Conservation (phyloP, 2,329 filamentous ascomycete species). For the Hymenoscyphus fructigenus region DNA sequence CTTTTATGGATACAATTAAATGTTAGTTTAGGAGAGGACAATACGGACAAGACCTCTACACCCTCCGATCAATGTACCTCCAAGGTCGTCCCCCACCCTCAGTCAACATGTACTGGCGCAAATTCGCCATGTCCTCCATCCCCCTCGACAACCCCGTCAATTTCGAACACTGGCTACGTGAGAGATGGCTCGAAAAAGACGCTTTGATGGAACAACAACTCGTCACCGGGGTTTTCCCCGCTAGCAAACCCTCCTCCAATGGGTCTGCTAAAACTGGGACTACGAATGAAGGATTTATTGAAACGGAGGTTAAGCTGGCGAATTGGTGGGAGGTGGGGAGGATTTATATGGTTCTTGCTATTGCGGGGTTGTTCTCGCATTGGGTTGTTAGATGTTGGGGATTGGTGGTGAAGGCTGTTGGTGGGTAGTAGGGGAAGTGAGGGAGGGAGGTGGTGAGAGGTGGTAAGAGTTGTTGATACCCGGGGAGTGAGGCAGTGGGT, state of each 20-base stretch:
- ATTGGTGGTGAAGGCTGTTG: background rate
- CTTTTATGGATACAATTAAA: background rate
- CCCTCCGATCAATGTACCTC: conserved; percentile 81
- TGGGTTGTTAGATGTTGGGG: background rate
- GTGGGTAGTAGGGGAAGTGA: background rate
- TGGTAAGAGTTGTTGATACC: background rate
- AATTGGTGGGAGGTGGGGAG: conserved; percentile 33
- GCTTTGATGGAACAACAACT: conserved; percentile 80
- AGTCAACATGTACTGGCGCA: conserved; percentile 95
- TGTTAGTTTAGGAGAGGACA: conserved; percentile 55
- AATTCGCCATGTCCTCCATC: conserved; percentile 77
- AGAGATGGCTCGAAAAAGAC: conserved; percentile 92
- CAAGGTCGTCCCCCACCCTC: conserved; percentile 88
- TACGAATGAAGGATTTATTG: conserved; percentile 30
- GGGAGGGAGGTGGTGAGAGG: background rate
- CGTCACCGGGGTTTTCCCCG: conserved; percentile 74
- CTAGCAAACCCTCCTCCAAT: conserved; percentile 21
- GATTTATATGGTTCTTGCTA: background rate
- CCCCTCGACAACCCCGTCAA: conserved; percentile 70
- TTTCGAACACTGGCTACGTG: conserved; percentile 83
- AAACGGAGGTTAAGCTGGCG: conserved; percentile 36
- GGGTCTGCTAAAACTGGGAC: conserved; percentile 17
- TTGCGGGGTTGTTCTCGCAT: background rate
- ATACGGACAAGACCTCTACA: conserved; percentile 90
- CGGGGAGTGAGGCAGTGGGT: background rate